Evolutionary conservation across 1,284 basidiomycete species (phyloP).

Genomic region (Fomitopsis schrenkii): DNA sequence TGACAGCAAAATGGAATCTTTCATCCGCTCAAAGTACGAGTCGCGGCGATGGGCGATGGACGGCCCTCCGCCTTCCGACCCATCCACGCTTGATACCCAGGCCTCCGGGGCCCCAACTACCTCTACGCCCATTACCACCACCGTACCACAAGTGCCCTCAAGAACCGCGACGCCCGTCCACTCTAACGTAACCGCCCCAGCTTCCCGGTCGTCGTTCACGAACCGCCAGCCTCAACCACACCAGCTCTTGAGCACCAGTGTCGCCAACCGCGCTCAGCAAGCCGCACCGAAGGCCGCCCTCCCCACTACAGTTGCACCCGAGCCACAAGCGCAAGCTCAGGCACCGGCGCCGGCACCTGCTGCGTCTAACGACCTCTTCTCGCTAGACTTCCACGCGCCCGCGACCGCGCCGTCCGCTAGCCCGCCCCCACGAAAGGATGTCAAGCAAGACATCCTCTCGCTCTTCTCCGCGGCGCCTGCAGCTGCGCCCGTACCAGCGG

Average conservation of each 20-base stretch:
- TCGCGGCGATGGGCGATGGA: conserved; percentile 90
- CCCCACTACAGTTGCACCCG: conserved; percentile 7
- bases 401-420: conserved; percentile 29
- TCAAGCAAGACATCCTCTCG: conserved; percentile 85
- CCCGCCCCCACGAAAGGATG: conserved; percentile 55
- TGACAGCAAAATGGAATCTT: conserved; percentile 93
- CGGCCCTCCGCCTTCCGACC: conserved; percentile 80
- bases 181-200: conserved; percentile 16
- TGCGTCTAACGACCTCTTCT: conserved; percentile 67
- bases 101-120: conserved; percentile 19
- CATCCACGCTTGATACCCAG: conserved; percentile 69
- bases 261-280: conserved; percentile 21
- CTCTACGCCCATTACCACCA: conserved; percentile 15
- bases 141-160: conserved; percentile 20
- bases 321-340: conserved; percentile 23
- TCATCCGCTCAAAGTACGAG: conserved; percentile 97
- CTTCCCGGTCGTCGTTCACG: conserved; percentile 29
- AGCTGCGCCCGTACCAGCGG: conserved; percentile 16
- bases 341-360: conserved; percentile 15
- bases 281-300: conserved; percentile 19
- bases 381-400: conserved; percentile 78
- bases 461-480: conserved; percentile 62
- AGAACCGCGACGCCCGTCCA: conserved; percentile 29
- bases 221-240: conserved; percentile 50
- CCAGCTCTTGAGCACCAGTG: conserved; percentile 46